A percentile compares a stretch with the other conserved stretches of the same genome.
phyloP scores from a whole-genome alignment of 345 rosid species.

The Nasturtium officinale region DNA sequence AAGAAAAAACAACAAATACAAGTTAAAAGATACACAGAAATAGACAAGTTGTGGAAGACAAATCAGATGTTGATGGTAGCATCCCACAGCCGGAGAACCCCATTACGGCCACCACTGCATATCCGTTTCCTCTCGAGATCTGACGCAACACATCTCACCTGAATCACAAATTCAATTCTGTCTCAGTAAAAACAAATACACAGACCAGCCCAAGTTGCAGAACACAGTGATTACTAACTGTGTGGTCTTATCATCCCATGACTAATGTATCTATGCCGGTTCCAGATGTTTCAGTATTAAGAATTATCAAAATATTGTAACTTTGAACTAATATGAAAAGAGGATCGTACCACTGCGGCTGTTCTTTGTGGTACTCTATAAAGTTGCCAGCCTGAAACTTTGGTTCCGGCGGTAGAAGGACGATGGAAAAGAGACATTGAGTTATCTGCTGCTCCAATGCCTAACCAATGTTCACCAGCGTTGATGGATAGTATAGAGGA shows the following conservation, averaged over 20 bases:
- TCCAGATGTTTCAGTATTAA: background rate
- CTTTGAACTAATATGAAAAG: background rate
- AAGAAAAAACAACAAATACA: background rate
- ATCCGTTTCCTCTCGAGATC: constrained; percentile 99
- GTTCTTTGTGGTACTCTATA: constrained; percentile 91
- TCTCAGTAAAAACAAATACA: background rate
- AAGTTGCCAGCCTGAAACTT: constrained; percentile 94
- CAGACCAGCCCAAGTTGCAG: background rate
- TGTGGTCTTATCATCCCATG: background rate
- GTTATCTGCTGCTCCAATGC: constrained; percentile 98
- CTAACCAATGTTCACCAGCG: constrained; percentile 95
- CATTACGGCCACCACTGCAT: constrained; percentile 97
- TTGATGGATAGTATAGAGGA: constrained; percentile 81
- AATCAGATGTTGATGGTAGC: constrained; percentile 90
- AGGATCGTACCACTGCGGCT: constrained; percentile 75
- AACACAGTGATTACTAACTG: background rate
- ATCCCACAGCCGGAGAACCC: constrained; percentile 95
- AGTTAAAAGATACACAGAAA: constrained; percentile 17
- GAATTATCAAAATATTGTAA: background rate
- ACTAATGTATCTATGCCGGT: background rate
- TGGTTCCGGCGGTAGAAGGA: constrained; percentile 79
- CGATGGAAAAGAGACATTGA: constrained; percentile 98
- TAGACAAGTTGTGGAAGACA: background rate
- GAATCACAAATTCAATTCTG: constrained; percentile 27
- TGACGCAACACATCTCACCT: constrained; percentile 95